phyloP scores from a whole-genome alignment of 2,329 filamentous ascomycete species.

The Apiospora hydei region DNA sequence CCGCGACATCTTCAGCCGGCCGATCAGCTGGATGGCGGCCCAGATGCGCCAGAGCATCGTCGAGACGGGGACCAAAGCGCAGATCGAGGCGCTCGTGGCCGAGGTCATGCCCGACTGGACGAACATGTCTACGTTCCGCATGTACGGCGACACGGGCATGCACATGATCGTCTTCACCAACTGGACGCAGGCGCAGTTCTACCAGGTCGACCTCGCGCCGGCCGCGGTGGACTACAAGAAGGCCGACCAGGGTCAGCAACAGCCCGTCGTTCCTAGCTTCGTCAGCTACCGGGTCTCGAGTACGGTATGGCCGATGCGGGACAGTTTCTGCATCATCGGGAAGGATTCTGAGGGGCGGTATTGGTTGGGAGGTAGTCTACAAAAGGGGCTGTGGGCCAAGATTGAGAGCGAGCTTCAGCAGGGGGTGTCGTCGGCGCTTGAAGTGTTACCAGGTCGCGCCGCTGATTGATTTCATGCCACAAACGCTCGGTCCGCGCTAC shows the following conservation, averaged over 20 bases:
- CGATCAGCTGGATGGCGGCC: slow-evolving; percentile 25
- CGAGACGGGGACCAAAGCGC: not conserved
- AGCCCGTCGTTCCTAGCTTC: not conserved
- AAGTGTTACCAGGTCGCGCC: not conserved
- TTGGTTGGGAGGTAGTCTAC: not conserved
- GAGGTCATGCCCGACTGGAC: slow-evolving; percentile 12
- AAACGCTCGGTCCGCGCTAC: not conserved
- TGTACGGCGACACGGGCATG: not conserved
- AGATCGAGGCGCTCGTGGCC: not conserved
- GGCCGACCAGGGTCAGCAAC: not conserved
- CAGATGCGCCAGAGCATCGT: slow-evolving; percentile 11
- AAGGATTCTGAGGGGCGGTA: not conserved
- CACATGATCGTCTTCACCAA: slow-evolving; percentile 15
- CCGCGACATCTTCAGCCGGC: slow-evolving; percentile 32
- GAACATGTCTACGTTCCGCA: not conserved
- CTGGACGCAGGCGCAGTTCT: slow-evolving; percentile 12
- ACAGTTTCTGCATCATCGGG: not conserved
- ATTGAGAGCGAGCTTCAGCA: not conserved
- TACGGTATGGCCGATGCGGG: not conserved
- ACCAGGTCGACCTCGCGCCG: not conserved
- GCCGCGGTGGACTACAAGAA: not conserved
- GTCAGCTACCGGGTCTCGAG: not conserved
- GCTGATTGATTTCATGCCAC: not conserved
- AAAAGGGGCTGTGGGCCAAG: slow-evolving; percentile 8
- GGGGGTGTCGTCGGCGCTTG: not conserved